Base-by-base conservation (phyloP, 768 basidiomycete genomes). In the Hemileccinum rubropunctum region DNA sequence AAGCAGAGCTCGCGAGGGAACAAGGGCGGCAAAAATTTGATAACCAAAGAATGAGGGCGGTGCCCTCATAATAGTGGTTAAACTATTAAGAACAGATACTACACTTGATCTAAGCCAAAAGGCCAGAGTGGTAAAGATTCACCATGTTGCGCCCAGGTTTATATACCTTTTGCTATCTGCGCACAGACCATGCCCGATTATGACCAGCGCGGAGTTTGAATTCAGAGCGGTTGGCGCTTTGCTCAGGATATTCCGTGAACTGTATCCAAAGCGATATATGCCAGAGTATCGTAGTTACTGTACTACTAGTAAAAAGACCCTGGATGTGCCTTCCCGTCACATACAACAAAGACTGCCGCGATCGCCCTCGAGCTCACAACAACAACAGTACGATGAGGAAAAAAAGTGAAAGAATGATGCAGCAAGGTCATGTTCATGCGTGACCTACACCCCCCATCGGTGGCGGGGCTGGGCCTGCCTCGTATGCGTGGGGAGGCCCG, bases 41-140 rank as follows among this genome's bases (percentile, higher is more conserved):
- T 80, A 79, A 80, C 77, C 77, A 78, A 62, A 63, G 58, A 76
- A 76, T 72, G 70, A 69, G 67, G 62, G 74, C 77, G 66, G 70
- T 79, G 77, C 74, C 72, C 64, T 65, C 74, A 77, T 78, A 77
- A 78, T 76, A 78, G 77, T 76, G 76, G 77, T 67, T 78, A 68
- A 56, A 71, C 77, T 80, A 74, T 75, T 74, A 79, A 81, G 78
- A 81, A 82, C 80, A 82, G 81, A 82, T 82, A 82, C 81, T 82
- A 82, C 81, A 82, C 81, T 82, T 82, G 81, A 82, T 82, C 81
- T 81, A 81, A 82, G 80, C 81, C 80, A 81, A 79, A 77, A 79
- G 78, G 79, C 79, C 78, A 65, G 56, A 57, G 53, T 62, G 56
- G 58, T 56, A 46, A 60, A 30, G 59, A 58, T 39, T 15, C 23